Percentiles rank a stretch among this genome's conserved stretches.
These are phyloP conservation scores for Ricinus communis DNA, from an alignment of 345 rosid species.

Conservation along the genomic window DNA sequence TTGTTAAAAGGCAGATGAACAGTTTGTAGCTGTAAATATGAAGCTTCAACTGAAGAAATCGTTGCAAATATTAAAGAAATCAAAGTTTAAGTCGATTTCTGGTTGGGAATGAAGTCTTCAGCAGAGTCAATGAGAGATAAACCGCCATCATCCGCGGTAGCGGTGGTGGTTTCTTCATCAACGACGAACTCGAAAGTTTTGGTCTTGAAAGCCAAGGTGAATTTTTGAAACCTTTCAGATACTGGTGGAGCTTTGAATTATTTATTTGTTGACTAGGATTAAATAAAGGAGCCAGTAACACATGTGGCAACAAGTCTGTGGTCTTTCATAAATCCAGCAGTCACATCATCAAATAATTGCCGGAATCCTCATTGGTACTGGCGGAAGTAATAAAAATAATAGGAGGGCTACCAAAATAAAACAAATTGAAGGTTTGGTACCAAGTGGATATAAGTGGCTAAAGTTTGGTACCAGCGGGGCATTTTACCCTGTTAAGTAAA, in stretches of 20 bases:
- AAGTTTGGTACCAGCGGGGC: no score
- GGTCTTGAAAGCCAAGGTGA: slow-evolving; percentile 88
- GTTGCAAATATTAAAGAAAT: slow-evolving; percentile 75
- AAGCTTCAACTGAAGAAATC: slow-evolving; percentile 77
- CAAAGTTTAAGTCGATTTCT: slow-evolving; percentile 53
- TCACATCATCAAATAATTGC: no score
- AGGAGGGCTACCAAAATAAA: no score
- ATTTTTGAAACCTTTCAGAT: slow-evolving; percentile 88
- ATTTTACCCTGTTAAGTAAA: no score
- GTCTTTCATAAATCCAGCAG: no score
- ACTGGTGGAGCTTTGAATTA: slow-evolving; percentile 73
- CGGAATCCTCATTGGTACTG: no score
- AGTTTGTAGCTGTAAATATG: slow-evolving; percentile 79
- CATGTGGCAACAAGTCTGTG: no score
- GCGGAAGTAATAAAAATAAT: no score
- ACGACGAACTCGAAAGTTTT: slow-evolving; percentile 88
- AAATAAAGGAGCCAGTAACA: no score
- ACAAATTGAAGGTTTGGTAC: no score
- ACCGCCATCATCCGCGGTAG: slow-evolving; percentile 40
- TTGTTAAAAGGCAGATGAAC: slow-evolving; percentile 78
- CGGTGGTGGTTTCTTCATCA: slow-evolving; percentile 61
- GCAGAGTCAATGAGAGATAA: slow-evolving; percentile 74
- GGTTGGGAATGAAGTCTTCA: slow-evolving; percentile 90
- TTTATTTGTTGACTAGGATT: no score
- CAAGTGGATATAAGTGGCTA: no score